A percentile compares a stretch with the other conserved stretches of the same genome.
Evolutionary conservation across 352 stramenopile genomes (phyloP).

Genomic region (Phytophthora melonis): DNA sequence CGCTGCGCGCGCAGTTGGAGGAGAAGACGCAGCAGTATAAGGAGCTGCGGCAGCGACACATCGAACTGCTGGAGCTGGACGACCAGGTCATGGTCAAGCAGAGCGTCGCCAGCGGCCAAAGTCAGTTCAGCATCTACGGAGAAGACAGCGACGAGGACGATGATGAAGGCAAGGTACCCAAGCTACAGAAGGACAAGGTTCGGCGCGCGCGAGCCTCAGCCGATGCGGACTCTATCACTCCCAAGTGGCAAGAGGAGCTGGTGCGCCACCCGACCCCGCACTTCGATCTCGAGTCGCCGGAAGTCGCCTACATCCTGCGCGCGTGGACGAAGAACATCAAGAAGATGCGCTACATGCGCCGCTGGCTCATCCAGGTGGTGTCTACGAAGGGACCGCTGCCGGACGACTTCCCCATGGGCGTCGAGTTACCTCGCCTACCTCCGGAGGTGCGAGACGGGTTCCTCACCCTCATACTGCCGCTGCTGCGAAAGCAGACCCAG

Average conservation of each 20-base stretch:
- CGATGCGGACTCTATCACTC: constrained; percentile 11
- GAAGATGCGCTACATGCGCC: constrained; percentile 74
- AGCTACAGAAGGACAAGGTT: constrained; percentile 2
- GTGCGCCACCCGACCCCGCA: constrained; percentile 75
- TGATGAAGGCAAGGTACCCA: constrained; percentile 18
- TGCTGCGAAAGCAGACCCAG: constrained; percentile 75
- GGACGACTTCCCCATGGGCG: constrained; percentile 63
- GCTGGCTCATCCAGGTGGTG: constrained; percentile 71
- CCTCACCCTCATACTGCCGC: constrained; percentile 78
- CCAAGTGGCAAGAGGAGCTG: constrained; percentile 70
- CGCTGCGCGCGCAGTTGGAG: constrained; percentile 44
- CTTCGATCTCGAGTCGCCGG: constrained; percentile 78
- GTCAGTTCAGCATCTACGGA: constrained; percentile 40
- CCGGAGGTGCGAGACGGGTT: constrained; percentile 84
- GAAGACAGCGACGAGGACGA: constrained; percentile 41
- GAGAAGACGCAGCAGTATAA: constrained; percentile 33
- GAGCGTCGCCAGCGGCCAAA: constrained; percentile 29
- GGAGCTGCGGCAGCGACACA: constrained; percentile 42
- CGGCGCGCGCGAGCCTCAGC: constrained; percentile 28
- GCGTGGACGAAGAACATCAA: constrained; percentile 73
- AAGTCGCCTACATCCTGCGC: constrained; percentile 76
- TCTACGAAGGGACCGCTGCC: constrained; percentile 45
- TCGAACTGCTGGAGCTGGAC: constrained; percentile 48
- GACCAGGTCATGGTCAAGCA: constrained; percentile 31
- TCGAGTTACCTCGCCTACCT: constrained; percentile 72